Conservation (phyloP, 148 eudicot species). For the Cornus suecica region DNA sequence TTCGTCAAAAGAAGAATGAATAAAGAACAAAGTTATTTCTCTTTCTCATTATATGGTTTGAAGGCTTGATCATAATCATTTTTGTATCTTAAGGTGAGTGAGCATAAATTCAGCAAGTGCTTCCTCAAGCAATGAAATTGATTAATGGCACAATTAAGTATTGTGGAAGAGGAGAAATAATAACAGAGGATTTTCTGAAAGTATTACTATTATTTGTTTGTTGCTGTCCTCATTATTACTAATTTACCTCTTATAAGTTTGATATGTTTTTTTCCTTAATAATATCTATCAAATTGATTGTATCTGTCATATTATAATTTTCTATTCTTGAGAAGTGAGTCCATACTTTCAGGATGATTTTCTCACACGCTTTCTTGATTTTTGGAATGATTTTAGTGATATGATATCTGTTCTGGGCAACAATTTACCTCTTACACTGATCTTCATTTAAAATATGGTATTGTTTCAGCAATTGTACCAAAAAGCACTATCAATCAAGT, state of each 20-base stretch:
- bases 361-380: not conserved
- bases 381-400: not conserved
- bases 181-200: not conserved
- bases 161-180: not conserved
- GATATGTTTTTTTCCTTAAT: not conserved
- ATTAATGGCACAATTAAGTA: not conserved
- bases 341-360: not conserved
- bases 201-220: not conserved
- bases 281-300: not conserved
- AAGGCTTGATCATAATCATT: not conserved
- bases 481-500: constrained; percentile 88
- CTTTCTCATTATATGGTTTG: not conserved
- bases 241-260: not conserved
- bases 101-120: not conserved
- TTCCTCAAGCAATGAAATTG: not conserved
- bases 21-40: not conserved
- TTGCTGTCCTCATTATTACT: not conserved
- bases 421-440: constrained; percentile 1
- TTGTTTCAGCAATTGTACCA: constrained; percentile 82
- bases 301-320: not conserved
- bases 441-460: constrained; percentile 8
- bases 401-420: not conserved
- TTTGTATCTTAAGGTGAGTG: not conserved
- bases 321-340: not conserved
- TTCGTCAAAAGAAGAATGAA: not conserved